These are phyloP conservation scores for Metschnikowia vanudenii DNA, from an alignment of 805 yeast species.

Conservation along the genomic window DNA sequence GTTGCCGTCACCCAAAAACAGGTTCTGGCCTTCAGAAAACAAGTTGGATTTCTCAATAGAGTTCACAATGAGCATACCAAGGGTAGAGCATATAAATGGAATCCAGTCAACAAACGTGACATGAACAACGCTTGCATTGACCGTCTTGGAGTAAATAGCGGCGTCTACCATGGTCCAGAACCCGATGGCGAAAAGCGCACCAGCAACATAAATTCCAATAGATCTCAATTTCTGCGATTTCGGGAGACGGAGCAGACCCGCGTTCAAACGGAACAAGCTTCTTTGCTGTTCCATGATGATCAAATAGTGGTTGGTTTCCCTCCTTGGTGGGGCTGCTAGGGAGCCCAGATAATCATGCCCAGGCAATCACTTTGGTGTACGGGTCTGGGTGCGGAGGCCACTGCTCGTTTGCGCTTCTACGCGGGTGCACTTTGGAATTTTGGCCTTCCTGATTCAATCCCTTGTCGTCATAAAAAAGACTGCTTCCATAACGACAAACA, in stretches of 20 bases:
- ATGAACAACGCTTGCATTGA: slow-evolving; percentile 83
- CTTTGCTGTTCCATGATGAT: slow-evolving; percentile 41
- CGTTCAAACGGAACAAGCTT: slow-evolving; percentile 61
- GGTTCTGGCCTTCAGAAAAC: slow-evolving; percentile 39
- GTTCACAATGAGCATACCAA: slow-evolving; percentile 85
- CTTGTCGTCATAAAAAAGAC: no score
- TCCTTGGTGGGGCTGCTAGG: not conserved
- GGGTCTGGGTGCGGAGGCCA: no score
- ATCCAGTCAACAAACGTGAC: slow-evolving; percentile 95
- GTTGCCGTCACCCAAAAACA: slow-evolving; percentile 42
- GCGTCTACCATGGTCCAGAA: slow-evolving; percentile 90
- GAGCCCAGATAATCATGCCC: not conserved
- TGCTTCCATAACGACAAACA: no score
- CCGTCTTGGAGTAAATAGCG: slow-evolving; percentile 78
- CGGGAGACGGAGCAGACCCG: slow-evolving; percentile 56
- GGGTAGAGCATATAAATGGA: slow-evolving; percentile 81
- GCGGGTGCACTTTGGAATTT: no score
- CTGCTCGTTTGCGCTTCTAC: no score
- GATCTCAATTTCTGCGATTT: slow-evolving; percentile 69
- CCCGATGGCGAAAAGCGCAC: slow-evolving; percentile 78
- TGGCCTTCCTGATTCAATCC: no score
- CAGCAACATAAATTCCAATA: slow-evolving; percentile 73
- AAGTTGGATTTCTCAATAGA: slow-evolving; percentile 67
- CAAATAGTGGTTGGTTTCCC: not conserved
- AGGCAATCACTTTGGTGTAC: no score